Percentiles rank a stretch among this genome's conserved stretches.
phyloP scores from a whole-genome alignment of 805 yeast genomes.

The Wickerhamiella shivajii region DNA sequence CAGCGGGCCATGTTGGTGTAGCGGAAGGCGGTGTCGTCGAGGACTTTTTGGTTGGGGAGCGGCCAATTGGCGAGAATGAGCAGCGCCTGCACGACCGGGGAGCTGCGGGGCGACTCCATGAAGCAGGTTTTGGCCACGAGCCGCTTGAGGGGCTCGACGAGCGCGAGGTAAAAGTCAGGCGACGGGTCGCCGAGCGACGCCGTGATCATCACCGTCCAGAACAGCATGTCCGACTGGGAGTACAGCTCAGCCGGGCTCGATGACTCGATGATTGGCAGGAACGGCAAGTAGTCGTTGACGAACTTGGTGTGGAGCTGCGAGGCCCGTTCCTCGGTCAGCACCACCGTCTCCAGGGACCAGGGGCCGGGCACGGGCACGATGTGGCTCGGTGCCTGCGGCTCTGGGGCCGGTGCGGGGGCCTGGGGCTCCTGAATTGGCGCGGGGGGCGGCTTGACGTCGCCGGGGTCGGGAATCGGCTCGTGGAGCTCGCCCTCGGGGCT shows the following conservation, averaged over 20 bases:
- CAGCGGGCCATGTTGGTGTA: conserved; percentile 79
- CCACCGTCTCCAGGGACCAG: conserved; percentile 49
- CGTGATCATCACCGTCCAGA: conserved; percentile 83
- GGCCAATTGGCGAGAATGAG: conserved; percentile 85
- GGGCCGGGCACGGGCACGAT: conserved; percentile 15
- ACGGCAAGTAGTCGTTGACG: conserved; percentile 52
- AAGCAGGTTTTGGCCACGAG: conserved; percentile 85
- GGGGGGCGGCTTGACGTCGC: not conserved
- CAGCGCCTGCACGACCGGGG: conserved; percentile 84
- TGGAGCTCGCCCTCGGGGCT: too few relatives aligned
- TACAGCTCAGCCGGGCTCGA: conserved; percentile 60
- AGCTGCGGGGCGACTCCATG: conserved; percentile 84
- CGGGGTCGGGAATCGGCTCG: too few relatives aligned
- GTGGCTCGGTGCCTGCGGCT: conserved; percentile 3
- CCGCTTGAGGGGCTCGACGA: conserved; percentile 68
- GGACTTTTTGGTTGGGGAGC: conserved; percentile 75
- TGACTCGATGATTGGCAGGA: conserved; percentile 64
- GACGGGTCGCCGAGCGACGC: conserved; percentile 80
- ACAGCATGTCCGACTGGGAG: conserved; percentile 67
- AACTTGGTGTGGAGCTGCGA: conserved; percentile 57
- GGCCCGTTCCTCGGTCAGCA: conserved; percentile 51
- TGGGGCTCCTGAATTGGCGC: not conserved
- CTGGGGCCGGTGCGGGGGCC: not conserved
- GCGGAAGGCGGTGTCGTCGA: conserved; percentile 83
- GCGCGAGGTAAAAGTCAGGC: conserved; percentile 60